Conservation (phyloP, 495 filamentous ascomycete species). For the Penicillium waksmanii region DNA sequence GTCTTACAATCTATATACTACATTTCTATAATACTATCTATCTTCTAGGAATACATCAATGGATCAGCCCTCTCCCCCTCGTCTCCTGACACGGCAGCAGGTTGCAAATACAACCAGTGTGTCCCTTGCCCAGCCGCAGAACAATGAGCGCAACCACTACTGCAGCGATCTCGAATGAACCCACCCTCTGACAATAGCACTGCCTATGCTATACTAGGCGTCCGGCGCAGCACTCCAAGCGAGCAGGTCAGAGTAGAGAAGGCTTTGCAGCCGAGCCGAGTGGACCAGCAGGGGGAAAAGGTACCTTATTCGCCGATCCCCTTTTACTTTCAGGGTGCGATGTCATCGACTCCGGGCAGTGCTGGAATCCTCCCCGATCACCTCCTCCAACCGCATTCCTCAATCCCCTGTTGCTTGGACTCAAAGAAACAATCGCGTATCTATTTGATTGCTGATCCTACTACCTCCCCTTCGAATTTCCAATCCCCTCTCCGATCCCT, state of each 20-base stretch:
- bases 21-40: not conserved
- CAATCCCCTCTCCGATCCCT: conserved; percentile 11
- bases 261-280: conserved; percentile 10
- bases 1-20: too few relatives aligned
- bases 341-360: conserved; percentile 47
- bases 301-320: conserved; percentile 45
- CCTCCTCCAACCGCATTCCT: conserved; percentile 9
- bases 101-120: not conserved
- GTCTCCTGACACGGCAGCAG: not conserved
- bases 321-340: conserved; percentile 32
- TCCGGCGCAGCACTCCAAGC: not conserved
- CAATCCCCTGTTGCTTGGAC: conserved; percentile 11
- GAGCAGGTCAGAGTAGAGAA: not conserved
- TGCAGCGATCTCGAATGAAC: not conserved
- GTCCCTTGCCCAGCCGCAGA: not conserved
- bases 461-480: conserved; percentile 10
- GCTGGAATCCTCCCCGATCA: conserved; percentile 33
- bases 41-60: too few relatives aligned
- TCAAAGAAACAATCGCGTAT: too few relatives aligned
- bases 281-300: conserved; percentile 34
- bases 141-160: not conserved
- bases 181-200: not conserved
- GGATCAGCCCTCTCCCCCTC: not conserved
- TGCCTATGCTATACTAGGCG: not conserved
- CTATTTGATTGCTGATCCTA: not conserved